A percentile compares a stretch with the other conserved stretches of the same genome.
Conservation (phyloP, 2,329 filamentous ascomycete species). For the Microthyrium microscopicum region DNA sequence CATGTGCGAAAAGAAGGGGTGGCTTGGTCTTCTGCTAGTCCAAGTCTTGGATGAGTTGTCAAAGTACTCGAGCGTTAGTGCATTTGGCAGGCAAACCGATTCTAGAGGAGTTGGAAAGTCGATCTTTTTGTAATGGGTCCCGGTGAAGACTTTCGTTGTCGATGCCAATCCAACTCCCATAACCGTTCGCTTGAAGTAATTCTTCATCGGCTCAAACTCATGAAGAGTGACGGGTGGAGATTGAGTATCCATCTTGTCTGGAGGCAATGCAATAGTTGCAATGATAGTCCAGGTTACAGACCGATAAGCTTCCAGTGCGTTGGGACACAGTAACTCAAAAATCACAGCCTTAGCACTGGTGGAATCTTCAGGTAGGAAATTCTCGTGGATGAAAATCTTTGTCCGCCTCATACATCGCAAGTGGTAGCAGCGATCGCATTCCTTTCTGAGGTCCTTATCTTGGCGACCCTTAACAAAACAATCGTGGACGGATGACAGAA, state of each 20-base stretch:
- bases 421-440: slow-evolving; percentile 32
- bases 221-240: slow-evolving; percentile 1
- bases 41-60: slow-evolving; percentile 25
- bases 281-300: slow-evolving; percentile 35
- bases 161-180: slow-evolving; percentile 26
- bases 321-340: slow-evolving; percentile 35
- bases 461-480: no score
- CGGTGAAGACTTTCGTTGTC: slow-evolving; percentile 27
- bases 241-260: slow-evolving; percentile 7
- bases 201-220: not conserved
- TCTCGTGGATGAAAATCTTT: slow-evolving; percentile 31
- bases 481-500: slow-evolving; percentile 19
- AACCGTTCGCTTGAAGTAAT: not conserved
- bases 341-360: slow-evolving; percentile 27
- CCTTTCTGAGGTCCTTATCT: no score
- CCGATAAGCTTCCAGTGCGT: slow-evolving; percentile 31
- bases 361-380: slow-evolving; percentile 27
- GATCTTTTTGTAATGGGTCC: slow-evolving; percentile 30
- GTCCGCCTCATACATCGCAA: slow-evolving; percentile 21
- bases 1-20: not conserved
- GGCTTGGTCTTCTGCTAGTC: slow-evolving; percentile 13
- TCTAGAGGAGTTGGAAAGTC: slow-evolving; percentile 25
- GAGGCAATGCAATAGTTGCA: slow-evolving; percentile 18
- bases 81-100: slow-evolving; percentile 30
- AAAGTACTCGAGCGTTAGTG: slow-evolving; percentile 30